Evolutionary conservation across 1,139 yeast genomes (phyloP).

Genomic region (Saccharomyces hybrid): DNA sequence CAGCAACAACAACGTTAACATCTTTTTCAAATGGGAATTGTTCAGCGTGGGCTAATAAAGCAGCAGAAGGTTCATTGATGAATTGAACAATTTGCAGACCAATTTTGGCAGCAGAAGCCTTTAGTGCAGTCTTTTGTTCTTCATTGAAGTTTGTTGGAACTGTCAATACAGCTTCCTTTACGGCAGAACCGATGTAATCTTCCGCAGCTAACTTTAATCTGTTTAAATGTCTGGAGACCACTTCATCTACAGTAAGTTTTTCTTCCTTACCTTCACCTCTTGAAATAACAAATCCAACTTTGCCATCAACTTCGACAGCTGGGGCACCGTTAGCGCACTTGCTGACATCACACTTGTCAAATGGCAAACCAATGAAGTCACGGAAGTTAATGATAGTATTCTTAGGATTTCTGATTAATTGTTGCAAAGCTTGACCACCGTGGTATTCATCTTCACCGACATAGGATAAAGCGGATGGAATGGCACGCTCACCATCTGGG

Average conservation of each 20-base stretch:
- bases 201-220: conserved; percentile 84
- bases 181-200: conserved; percentile 76
- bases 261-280: conserved; percentile 38
- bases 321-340: conserved; percentile 39
- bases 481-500: conserved; percentile 98
- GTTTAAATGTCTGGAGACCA: conserved; percentile 73
- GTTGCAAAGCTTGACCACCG: conserved; percentile 93
- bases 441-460: conserved; percentile 94
- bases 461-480: conserved; percentile 87
- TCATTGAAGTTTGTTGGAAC: conserved; percentile 86
- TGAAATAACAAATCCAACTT: conserved; percentile 56
- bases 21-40: conserved; percentile 57
- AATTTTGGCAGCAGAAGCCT: conserved; percentile 56
- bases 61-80: conserved; percentile 90
- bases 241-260: conserved; percentile 61
- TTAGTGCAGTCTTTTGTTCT: conserved; percentile 59
- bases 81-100: conserved; percentile 79
- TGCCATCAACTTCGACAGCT: conserved; percentile 64
- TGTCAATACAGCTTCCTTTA: conserved; percentile 80
- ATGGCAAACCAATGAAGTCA: conserved; percentile 77
- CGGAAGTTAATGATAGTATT: conserved; percentile 89
- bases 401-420: conserved; percentile 79
- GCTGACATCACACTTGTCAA: conserved; percentile 51
- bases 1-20: conserved; percentile 85
- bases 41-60: conserved; percentile 59